Evolutionary conservation across 805 yeast genomes (phyloP).

Genomic region (Kodamaea neixiangensis): DNA sequence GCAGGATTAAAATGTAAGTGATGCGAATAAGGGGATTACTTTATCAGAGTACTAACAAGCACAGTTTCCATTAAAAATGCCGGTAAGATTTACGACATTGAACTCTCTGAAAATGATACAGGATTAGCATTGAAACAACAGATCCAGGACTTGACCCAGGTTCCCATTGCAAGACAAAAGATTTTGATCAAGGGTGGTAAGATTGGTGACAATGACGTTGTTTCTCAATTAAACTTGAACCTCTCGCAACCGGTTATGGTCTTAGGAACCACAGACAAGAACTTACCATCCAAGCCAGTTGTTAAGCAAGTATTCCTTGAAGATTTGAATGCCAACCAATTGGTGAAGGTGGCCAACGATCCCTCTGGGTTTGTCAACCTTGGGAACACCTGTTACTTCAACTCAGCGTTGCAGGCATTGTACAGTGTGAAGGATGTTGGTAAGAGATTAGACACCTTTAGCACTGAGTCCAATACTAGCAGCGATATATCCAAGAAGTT

Average conservation of each 20-base stretch:
- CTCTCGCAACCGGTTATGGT: slow-evolving; percentile 77
- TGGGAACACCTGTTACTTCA: slow-evolving; percentile 83
- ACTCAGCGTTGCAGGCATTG: slow-evolving; percentile 65
- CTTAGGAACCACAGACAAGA: slow-evolving; percentile 83
- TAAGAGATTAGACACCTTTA: slow-evolving; percentile 21
- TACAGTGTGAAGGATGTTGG: slow-evolving; percentile 47
- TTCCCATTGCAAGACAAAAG: slow-evolving; percentile 90
- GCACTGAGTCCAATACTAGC: slow-evolving; percentile 20
- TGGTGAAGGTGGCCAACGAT: slow-evolving; percentile 37
- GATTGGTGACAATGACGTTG: slow-evolving; percentile 65
- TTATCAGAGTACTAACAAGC: slow-evolving; percentile 7
- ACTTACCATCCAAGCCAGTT: slow-evolving; percentile 53
- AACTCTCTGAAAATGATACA: slow-evolving; percentile 51
- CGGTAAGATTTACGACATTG: slow-evolving; percentile 42
- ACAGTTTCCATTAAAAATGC: slow-evolving; percentile 40
- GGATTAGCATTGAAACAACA: slow-evolving; percentile 68
- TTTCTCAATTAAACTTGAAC: slow-evolving; percentile 57
- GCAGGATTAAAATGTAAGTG: slow-evolving; percentile 10
- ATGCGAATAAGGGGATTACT: background rate
- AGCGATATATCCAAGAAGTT: slow-evolving; percentile 15
- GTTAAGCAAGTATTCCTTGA: slow-evolving; percentile 63
- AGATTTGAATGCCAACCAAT: slow-evolving; percentile 56
- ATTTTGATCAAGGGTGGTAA: slow-evolving; percentile 89
- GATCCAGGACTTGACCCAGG: slow-evolving; percentile 71
- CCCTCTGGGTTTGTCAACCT: slow-evolving; percentile 71